Percentiles rank a stretch among this genome's conserved stretches.
phyloP scores from a whole-genome alignment of 1,284 basidiomycete species.

The Macrocystidia cucumis region DNA sequence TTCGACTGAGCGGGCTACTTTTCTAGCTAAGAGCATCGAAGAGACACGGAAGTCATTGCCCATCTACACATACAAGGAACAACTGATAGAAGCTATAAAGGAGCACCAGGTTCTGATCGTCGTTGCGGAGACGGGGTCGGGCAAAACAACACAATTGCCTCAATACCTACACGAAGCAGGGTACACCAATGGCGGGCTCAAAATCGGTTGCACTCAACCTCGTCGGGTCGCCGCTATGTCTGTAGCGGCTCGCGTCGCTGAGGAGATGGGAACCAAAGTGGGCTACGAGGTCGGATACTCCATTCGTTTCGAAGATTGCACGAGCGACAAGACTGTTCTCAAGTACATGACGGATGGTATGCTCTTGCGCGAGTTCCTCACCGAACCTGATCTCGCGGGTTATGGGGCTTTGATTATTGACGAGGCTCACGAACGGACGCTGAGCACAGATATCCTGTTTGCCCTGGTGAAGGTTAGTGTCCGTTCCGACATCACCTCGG shows the following conservation, averaged over 20 bases:
- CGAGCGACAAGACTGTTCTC: slow-evolving; percentile 94
- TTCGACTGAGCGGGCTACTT: neutral
- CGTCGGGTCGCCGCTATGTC: slow-evolving; percentile 99
- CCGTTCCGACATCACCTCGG: neutral
- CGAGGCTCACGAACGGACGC: slow-evolving; percentile 93
- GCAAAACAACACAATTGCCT: slow-evolving; percentile 97
- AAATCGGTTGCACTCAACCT: slow-evolving; percentile 97
- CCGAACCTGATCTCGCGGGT: slow-evolving; percentile 89
- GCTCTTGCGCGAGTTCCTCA: slow-evolving; percentile 94
- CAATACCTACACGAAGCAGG: slow-evolving; percentile 98
- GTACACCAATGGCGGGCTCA: slow-evolving; percentile 82
- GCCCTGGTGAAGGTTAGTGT: slow-evolving; percentile 83
- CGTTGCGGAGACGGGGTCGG: slow-evolving; percentile 91
- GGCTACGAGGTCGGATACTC: slow-evolving; percentile 98
- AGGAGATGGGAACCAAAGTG: slow-evolving; percentile 95
- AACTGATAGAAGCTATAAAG: slow-evolving; percentile 83
- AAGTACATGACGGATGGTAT: slow-evolving; percentile 99
- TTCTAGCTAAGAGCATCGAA: slow-evolving; percentile 76
- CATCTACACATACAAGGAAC: slow-evolving; percentile 81
- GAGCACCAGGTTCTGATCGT: slow-evolving; percentile 92
- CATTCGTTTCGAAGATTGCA: slow-evolving; percentile 99
- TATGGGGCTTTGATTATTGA: slow-evolving; percentile 94
- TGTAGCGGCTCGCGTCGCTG: slow-evolving; percentile 96
- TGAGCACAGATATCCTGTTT: slow-evolving; percentile 95
- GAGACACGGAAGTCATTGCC: slow-evolving; percentile 89